phyloP scores from a whole-genome alignment of 2,329 filamentous ascomycete species.

The Meredithiella fracta region DNA sequence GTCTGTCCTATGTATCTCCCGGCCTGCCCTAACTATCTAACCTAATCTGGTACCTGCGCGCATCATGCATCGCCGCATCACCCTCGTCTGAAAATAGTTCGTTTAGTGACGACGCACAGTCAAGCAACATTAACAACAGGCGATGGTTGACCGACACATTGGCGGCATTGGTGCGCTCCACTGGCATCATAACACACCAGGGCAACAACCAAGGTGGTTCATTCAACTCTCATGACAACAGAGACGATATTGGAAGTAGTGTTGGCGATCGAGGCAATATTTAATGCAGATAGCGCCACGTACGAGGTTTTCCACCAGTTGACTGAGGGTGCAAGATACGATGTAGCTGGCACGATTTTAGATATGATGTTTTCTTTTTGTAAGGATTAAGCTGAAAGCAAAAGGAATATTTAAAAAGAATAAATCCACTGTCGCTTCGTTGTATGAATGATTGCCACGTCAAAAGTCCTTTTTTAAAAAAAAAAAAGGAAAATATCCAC shows the following conservation, averaged over 20 bases:
- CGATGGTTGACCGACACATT: background rate
- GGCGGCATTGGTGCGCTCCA: background rate
- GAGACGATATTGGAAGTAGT: background rate
- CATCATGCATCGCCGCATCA: constrained; percentile 3
- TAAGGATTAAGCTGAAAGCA: background rate
- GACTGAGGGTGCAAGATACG: too few relatives aligned
- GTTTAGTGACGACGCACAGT: background rate
- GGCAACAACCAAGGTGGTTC: background rate
- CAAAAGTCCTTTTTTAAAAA: background rate
- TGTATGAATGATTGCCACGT: background rate
- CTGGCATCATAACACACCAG: background rate
- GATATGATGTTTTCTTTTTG: background rate
- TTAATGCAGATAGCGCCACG: too few relatives aligned
- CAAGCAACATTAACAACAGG: background rate
- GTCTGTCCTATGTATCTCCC: too few relatives aligned
- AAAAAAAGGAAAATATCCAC: background rate
- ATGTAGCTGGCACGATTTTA: too few relatives aligned
- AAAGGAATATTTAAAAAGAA: too few relatives aligned
- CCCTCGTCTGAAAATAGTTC: background rate
- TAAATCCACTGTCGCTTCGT: background rate
- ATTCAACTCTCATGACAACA: background rate
- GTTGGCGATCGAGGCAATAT: background rate
- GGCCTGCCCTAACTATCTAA: too few relatives aligned
- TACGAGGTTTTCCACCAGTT: too few relatives aligned
- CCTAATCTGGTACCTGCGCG: constrained; percentile 2